phyloP scores from a whole-genome alignment of 2,329 filamentous ascomycete species.

The Alternaria incomplexa region DNA sequence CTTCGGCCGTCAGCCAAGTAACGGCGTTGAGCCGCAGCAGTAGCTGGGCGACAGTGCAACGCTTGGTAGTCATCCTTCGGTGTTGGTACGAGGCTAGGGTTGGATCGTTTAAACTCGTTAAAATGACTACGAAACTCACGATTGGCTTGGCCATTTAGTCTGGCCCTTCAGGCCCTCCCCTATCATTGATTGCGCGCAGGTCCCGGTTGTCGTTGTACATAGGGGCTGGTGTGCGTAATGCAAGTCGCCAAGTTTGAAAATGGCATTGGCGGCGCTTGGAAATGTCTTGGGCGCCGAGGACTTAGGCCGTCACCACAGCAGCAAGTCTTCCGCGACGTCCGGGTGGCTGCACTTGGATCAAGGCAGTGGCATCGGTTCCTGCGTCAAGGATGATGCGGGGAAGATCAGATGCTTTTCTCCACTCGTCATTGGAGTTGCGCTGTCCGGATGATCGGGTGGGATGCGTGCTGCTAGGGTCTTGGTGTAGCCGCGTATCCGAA shows the following conservation, averaged over 20 bases:
- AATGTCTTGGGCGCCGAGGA: constrained; percentile 2
- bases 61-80: constrained; percentile 18
- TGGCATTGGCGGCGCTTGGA: constrained; percentile 20
- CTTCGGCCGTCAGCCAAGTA: constrained; percentile 22
- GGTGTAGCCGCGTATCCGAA: neutral
- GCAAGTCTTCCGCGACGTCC: constrained; percentile 5
- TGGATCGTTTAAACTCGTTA: constrained; percentile 5
- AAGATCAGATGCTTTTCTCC: neutral
- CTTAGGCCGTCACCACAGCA: neutral
- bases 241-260: constrained; percentile 16
- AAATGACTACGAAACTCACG: constrained; percentile 1
- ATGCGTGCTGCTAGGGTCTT: neutral
- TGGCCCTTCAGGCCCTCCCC: constrained; percentile 8
- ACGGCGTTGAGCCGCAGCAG: constrained; percentile 23
- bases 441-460: neutral
- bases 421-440: neutral
- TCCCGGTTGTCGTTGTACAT: constrained; percentile 1
- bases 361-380: neutral
- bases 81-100: constrained; percentile 5
- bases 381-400: neutral
- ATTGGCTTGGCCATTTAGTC: neutral
- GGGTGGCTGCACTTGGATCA: neutral
- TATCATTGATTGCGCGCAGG: constrained; percentile 10
- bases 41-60: constrained; percentile 24
- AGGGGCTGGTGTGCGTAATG: constrained; percentile 15